A percentile compares a stretch with the other conserved stretches of the same genome.
Conservation (phyloP, 345 rosid genomes). For the Noccaea bulbosa region DNA sequence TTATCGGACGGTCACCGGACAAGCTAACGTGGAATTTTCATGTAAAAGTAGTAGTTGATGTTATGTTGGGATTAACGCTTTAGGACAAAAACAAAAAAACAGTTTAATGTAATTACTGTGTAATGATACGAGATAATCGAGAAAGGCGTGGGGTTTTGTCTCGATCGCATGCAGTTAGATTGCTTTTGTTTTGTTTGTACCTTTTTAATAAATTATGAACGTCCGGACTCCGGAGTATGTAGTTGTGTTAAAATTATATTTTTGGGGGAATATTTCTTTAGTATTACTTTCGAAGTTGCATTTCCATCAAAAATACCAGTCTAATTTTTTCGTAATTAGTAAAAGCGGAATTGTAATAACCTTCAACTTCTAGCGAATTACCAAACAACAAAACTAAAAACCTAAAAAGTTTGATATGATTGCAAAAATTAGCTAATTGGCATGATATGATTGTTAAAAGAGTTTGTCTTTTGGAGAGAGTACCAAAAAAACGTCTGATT, state of each 20-base stretch:
- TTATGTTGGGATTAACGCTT: constrained; percentile 10
- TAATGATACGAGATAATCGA: constrained; percentile 43
- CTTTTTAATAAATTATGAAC: neutral
- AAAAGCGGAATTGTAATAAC: neutral
- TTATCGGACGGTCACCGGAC: constrained; percentile 44
- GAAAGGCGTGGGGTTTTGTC: constrained; percentile 44
- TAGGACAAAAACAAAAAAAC: constrained; percentile 14
- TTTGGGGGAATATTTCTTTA: neutral
- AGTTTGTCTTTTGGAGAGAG: constrained; percentile 19
- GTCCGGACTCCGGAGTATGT: neutral
- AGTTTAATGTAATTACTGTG: constrained; percentile 33
- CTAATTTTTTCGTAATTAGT: neutral
- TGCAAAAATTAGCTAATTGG: neutral
- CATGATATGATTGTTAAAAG: constrained; percentile 13
- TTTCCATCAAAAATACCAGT: neutral
- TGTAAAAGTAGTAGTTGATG: neutral
- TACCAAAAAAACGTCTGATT: constrained; percentile 20
- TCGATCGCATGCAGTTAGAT: constrained; percentile 38
- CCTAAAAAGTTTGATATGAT: neutral
- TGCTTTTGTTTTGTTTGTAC: constrained; percentile 24
- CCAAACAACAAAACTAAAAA: neutral
- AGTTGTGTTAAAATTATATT: neutral
- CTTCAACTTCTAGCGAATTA: neutral
- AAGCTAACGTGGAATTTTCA: constrained; percentile 32
- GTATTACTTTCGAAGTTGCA: neutral